Base-by-base conservation (phyloP, 805 yeast genomes). In the Suhomyces sp. region DNA sequence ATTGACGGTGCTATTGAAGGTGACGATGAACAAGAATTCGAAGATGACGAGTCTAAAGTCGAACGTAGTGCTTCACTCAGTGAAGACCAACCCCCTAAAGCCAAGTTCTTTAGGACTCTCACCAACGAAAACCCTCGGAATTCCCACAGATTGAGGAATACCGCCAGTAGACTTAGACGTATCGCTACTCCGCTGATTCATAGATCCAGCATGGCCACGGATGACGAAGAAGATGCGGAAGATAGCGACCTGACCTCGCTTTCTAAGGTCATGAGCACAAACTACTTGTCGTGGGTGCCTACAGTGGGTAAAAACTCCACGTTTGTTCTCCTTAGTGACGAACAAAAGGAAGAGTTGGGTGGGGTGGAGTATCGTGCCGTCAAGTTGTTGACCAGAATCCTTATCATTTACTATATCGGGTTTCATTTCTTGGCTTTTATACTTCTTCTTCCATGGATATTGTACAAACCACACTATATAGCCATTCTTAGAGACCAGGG, bases 331-430 rank as follows among this genome's bases (percentile, higher is more conserved):
- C 68, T 94, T 43, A 83, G 89, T 2, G 89, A 84, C 35, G 85
- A 80, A 21, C 98, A 94, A 66, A 91, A 89, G 61, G 96, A 88
- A 53, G 99, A 94, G 66, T 72, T 94, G 37, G 99, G 99, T 37
- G 99, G 99, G 47, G 97, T 94, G 13, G 99, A 94, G 64, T 94
- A 94, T 65, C 79, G 97, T 43, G 90, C 99, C 0, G 78, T 89
- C 52, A 90, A 90, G 62, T 71, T 91, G 8, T 71, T 94, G 51
- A 82, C 87, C 52, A 79, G 80, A 56, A 80, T 93, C 44, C 68
- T 93, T 12, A 64, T 82, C 0, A 53, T 67, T 5, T 94, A 89
- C 63, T 91, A 89, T 60, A 56, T 91, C 51, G 96, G 97, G 0
- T 84, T 89, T 62, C 90, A 88, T 61, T 53, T 87, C 3, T 33